Percentiles rank a stretch among this genome's conserved stretches.
phyloP scores from a whole-genome alignment of 2,329 filamentous ascomycete genomes.

The Fusarium graminum region DNA sequence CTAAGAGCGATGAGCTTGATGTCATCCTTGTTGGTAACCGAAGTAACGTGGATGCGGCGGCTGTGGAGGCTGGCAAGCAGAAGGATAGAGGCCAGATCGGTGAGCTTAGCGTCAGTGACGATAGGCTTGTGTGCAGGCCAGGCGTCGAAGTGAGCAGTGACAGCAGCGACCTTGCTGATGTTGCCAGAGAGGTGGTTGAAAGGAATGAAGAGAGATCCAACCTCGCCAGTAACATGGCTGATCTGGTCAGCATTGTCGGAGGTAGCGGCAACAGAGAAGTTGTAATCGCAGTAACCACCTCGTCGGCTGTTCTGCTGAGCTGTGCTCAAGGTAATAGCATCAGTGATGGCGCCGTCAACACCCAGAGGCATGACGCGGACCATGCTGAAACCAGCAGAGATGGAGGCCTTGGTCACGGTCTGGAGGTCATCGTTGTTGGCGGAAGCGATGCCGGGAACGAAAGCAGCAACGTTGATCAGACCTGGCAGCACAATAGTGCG shows the following conservation, averaged over 20 bases:
- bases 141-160: conserved; percentile 81
- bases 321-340: conserved; percentile 76
- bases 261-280: conserved; percentile 81
- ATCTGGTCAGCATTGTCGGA: conserved; percentile 81
- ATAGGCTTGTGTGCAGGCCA: conserved; percentile 85
- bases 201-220: conserved; percentile 84
- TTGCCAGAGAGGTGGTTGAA: conserved; percentile 86
- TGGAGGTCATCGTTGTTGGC: conserved; percentile 76
- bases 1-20: conserved; percentile 81
- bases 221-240: conserved; percentile 77
- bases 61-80: conserved; percentile 82
- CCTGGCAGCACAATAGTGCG: conserved; percentile 79
- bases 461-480: conserved; percentile 82
- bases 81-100: conserved; percentile 83
- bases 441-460: conserved; percentile 79
- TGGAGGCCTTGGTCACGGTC: conserved; percentile 77
- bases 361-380: conserved; percentile 83
- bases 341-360: conserved; percentile 78
- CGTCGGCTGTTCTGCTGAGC: conserved; percentile 78
- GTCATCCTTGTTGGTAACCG: conserved; percentile 82
- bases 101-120: conserved; percentile 83
- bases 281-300: conserved; percentile 81
- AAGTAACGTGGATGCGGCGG: conserved; percentile 83
- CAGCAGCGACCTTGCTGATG: conserved; percentile 84
- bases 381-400: conserved; percentile 83